Base-by-base conservation (phyloP, 2,329 filamentous ascomycete genomes). In the Cordyceps farinosa region DNA sequence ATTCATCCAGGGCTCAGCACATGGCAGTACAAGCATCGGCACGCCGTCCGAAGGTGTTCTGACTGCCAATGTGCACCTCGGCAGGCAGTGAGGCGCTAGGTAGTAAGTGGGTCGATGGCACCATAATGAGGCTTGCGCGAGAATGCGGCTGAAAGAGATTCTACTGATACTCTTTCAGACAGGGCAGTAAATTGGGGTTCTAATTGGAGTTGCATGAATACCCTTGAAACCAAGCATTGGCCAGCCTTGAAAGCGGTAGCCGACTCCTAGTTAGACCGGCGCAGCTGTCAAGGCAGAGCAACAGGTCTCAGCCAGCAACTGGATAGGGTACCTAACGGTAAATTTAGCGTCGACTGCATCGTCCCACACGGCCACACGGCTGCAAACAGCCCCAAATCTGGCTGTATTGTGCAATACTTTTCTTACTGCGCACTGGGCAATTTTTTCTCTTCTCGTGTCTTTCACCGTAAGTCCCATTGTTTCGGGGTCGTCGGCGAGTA, bases 61-160 rank as follows among this genome's bases (percentile, higher is more conserved):
- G n/a, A 13, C 45, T 34, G 32, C 47, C 47, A 51, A 48, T 48
- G 10, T 22, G 50, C 17, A 30, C 40, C 54, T 58, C 55, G 56
- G 34, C 27, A 51, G 30, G 30, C n/a, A 13, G 42, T 22, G 22
- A 59, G 34, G 17, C 45, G 27, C 45, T 51, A 29, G 38, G 15
- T 22, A 6, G 10, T n/a, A 6, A 29, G 58, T 61, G 48, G 58
- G 50, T 44, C 58, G 58, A 54, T 61, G 58, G 50, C 50, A 61
- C 58, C 58, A 61, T 61, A 34, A 10, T 29, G 58, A 61, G 58
- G 58, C 58, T 61, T 61, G 55, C 53, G 13, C n/a, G 29, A 57
- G 34, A 50, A 38, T 50, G 44, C n/a, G 36, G 55, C 55, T 58
- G 44, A 48, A 45, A 44, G 22, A 54, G 36, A 30, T 17, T 29